Base-by-base conservation (phyloP, 1,284 basidiomycete species). In the Fomitopsis schrenkii region DNA sequence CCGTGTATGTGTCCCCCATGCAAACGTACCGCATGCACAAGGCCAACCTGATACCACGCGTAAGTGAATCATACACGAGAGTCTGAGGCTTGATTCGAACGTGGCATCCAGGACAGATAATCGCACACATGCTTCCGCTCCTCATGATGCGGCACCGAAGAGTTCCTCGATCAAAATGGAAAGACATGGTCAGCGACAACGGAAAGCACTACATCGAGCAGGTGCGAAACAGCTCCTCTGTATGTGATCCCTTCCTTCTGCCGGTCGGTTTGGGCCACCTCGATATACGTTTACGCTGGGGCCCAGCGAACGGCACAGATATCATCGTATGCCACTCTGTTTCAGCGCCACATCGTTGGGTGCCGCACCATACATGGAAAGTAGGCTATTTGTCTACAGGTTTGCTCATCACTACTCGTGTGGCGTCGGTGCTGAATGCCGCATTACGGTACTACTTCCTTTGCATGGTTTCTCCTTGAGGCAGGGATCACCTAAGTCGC, bases 121-220 rank as follows among this genome's bases (percentile, higher is more conserved):
- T 92, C 70, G 84, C 84, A 22, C 79, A 86, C 63, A 85, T 91
- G 76, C 77, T 92, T n/a, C 90, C 90, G 0, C 77, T 91, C 15
- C 83, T 92, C 65, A 91, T 92, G 88, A 92, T 92, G 90, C 78
- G 90, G 17, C 90, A 92, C 72, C 79, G 90, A 62, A 83, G 89
- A 33, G 88, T 92, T 71, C 88, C 90, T 3, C 80, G 90, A 19
- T 75, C 83, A 19, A 85, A 86, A 64, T 92, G 90, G 90, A 77
- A 80, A 59, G 88, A 91, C 64, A 79, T 81, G 61, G 73, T 78
- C 35, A 87, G 83, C 0, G 68, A 79, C 1, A 81, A 77, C 41
- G 88, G 88, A 44, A 92, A 92, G 66, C 89, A 88, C 64, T 91
- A 87, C 86, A 92, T 92, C 61, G 88, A 91, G 66, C 88, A 89